Evolutionary conservation across 495 filamentous ascomycete species (phyloP).

Genomic region (Wilcoxina mikolae): DNA sequence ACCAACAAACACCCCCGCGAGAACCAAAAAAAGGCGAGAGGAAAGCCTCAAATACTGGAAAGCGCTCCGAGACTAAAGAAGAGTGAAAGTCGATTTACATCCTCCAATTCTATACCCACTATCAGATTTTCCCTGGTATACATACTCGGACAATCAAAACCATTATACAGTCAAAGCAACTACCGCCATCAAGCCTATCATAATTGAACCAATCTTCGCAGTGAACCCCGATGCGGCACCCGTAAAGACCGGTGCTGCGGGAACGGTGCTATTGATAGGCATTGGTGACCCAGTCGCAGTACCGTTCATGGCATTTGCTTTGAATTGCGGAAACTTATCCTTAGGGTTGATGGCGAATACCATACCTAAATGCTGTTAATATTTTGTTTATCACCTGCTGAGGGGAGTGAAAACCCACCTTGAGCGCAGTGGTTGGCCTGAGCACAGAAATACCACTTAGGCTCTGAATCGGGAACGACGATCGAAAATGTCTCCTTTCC

Average conservation of each 20-base stretch:
- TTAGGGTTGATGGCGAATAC: slow-evolving; percentile 25
- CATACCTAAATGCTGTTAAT: slow-evolving; percentile 31
- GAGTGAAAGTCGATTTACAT: too few relatives aligned
- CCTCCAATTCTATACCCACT: too few relatives aligned
- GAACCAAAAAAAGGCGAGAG: too few relatives aligned
- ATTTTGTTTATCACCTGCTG: slow-evolving; percentile 11
- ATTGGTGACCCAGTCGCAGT: neutral
- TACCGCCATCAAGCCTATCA: neutral
- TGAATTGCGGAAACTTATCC: slow-evolving; percentile 6
- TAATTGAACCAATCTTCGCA: neutral
- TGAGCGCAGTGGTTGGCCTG: slow-evolving; percentile 34
- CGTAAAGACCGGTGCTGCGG: neutral
- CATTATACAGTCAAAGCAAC: neutral
- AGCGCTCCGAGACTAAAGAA: too few relatives aligned
- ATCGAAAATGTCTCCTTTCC: slow-evolving; percentile 21
- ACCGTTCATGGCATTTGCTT: slow-evolving; percentile 5
- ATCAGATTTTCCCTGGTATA: too few relatives aligned
- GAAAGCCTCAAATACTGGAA: too few relatives aligned
- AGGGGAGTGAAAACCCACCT: neutral
- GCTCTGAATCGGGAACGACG: slow-evolving; percentile 34
- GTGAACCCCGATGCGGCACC: neutral
- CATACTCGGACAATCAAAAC: neutral
- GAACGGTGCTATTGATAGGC: neutral
- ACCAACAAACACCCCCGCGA: too few relatives aligned
- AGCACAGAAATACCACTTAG: slow-evolving; percentile 47